phyloP scores from a whole-genome alignment of 441 rosid species.

The Arabidopsis hybrid region DNA sequence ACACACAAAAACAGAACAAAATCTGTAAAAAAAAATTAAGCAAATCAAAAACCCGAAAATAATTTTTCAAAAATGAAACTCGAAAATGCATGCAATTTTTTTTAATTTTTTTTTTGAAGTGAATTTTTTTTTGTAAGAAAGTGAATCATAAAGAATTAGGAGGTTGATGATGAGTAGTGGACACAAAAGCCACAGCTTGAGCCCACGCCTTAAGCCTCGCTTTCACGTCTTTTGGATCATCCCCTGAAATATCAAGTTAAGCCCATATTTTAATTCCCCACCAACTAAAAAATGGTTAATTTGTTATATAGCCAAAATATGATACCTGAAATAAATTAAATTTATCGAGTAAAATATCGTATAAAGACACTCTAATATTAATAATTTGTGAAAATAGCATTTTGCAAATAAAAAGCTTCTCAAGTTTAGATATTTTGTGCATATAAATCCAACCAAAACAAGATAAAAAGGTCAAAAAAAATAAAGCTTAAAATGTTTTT shows the following conservation, averaged over 20 bases:
- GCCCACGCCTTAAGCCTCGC: slow-evolving; percentile 99
- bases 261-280: not conserved
- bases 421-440: slow-evolving; percentile 14
- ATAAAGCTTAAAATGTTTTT: not conserved
- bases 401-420: not conserved
- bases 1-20: slow-evolving; percentile 18
- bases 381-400: not conserved
- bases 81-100: no score
- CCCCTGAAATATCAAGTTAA: slow-evolving; percentile 55
- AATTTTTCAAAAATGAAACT: not conserved
- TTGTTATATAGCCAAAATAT: no score
- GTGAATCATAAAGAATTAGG: slow-evolving; percentile 30
- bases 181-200: slow-evolving; percentile 88
- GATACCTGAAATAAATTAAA: no score
- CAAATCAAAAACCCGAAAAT: not conserved
- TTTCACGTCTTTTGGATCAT: slow-evolving; percentile 92
- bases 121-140: not conserved
- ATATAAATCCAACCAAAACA: not conserved
- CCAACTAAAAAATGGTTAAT: not conserved
- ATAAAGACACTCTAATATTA: no score
- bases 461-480: not conserved
- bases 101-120: no score
- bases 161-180: slow-evolving; percentile 56
- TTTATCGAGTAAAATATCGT: no score
- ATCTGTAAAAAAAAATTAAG: not conserved